Base-by-base conservation (phyloP, 371 early-diverging fungal genomes). In the Paraphysoderma sedebokerense region DNA sequence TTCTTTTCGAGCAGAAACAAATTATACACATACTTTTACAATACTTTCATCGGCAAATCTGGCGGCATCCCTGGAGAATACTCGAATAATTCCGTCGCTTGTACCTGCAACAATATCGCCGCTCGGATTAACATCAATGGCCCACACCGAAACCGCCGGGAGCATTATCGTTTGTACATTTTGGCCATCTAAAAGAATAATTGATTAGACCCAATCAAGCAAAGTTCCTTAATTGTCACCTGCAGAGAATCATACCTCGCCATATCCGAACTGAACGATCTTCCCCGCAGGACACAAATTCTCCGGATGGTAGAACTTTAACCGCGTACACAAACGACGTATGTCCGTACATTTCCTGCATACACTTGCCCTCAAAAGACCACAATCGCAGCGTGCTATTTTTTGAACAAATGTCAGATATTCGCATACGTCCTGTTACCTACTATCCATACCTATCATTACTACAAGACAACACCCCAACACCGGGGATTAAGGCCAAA, bases 141-240 rank as follows among this genome's bases (percentile, higher is more conserved):
- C 66, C 98, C 98, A 98, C 2, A 96, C 87, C 4, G 92, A 90
- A 9, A 77, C 71, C 44, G 87, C 79, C 0, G 98, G 96, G 39
- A 87, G 79, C 13, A 73, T 59, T 35, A 98, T 75, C 0, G 86
- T 79, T 58, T 98, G 95, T 2, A 73, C 62, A 48, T 77, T 75
- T 40, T 65, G 56, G 3, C 64, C 67, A 50, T 70, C 85, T 77
- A 58, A 22, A 22, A 19, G 15, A 23, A 31, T n/a, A 41, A 29
- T 32, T 28, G 27, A 34, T 22, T 22, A 19, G 15, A 11, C 28
- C 33, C 38, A 37, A 37, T 8, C 12, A 49, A 36, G 17, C 32
- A 34, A 47, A 39, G 15, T 3, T 15, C 26, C 24, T 44, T 37
- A 23, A 30, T 15, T 33, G 46, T 24, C 44, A 35, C 53, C 17